phyloP scores from a whole-genome alignment of 164 flowering plant genomes.

The Warburgia ugandensis region DNA sequence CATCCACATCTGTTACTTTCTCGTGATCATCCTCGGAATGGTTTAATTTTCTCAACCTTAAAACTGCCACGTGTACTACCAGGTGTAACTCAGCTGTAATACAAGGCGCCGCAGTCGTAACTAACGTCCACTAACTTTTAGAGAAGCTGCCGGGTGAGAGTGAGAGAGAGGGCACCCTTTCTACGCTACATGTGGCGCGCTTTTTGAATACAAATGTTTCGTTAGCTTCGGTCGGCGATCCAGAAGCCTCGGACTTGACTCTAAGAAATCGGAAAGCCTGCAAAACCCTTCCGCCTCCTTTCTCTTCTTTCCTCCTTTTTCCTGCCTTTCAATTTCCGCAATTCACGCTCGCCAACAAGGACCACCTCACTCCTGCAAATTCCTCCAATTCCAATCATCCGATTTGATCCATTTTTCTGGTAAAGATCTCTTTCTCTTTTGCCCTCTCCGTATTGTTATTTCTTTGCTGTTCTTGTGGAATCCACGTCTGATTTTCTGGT shows the following conservation, averaged over 20 bases:
- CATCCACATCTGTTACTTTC: too few relatives aligned
- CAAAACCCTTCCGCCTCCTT: too few relatives aligned
- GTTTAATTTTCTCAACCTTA: too few relatives aligned
- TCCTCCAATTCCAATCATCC: neutral
- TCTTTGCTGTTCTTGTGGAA: neutral
- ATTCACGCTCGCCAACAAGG: constrained; percentile 1
- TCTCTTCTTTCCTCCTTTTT: neutral
- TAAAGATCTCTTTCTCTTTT: neutral
- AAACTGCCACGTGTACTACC: too few relatives aligned
- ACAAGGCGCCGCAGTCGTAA: too few relatives aligned
- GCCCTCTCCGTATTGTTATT: neutral
- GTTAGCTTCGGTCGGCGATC: neutral
- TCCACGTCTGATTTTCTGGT: neutral
- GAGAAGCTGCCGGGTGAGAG: too few relatives aligned
- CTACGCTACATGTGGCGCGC: constrained; percentile 7
- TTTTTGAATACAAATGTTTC: neutral
- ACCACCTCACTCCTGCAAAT: neutral
- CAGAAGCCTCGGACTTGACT: neutral
- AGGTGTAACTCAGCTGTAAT: too few relatives aligned
- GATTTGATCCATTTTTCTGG: neutral
- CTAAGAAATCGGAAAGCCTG: neutral
- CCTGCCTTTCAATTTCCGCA: constrained; percentile 1
- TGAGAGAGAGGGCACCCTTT: too few relatives aligned
- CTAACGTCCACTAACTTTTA: too few relatives aligned
- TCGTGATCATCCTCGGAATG: too few relatives aligned